These are phyloP conservation scores for Lactarius trivialis DNA, from an alignment of 768 basidiomycete species.

Conservation along the genomic window DNA sequence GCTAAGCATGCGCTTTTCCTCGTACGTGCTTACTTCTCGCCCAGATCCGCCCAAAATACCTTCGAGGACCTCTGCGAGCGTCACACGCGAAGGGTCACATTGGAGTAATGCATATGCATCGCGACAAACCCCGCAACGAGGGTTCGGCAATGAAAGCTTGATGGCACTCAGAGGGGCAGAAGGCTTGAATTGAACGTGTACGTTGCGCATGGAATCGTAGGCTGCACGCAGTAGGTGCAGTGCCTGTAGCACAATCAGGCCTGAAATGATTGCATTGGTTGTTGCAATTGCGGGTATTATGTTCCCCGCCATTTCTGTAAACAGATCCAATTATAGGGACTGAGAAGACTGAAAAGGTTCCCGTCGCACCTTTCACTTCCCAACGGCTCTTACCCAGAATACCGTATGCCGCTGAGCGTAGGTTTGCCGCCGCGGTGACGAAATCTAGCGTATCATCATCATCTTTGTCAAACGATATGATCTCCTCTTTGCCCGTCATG, in stretches of 20 bases:
- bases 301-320: constrained; percentile 94
- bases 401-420: constrained; percentile 84
- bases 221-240: constrained; percentile 71
- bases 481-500: constrained; percentile 51
- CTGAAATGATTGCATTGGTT: constrained; percentile 95
- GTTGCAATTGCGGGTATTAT: constrained; percentile 99
- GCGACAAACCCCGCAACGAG: constrained; percentile 76
- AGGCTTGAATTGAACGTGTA: constrained; percentile 75
- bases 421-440: constrained; percentile 89
- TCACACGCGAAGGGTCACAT: constrained; percentile 66
- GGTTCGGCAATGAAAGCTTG: constrained; percentile 61
- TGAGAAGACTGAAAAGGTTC: not conserved
- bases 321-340: not conserved
- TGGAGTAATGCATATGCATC: constrained; percentile 72
- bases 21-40: constrained; percentile 60
- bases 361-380: constrained; percentile 82
- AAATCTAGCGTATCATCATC: constrained; percentile 97
- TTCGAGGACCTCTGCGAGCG: constrained; percentile 65
- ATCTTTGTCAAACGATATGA: constrained; percentile 92
- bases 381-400: constrained; percentile 88
- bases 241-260: constrained; percentile 89
- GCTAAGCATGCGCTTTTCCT: constrained; percentile 78
- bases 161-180: constrained; percentile 70
- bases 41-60: constrained; percentile 55
- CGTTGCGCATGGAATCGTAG: constrained; percentile 57